Base-by-base conservation (phyloP, 495 filamentous ascomycete genomes). In the Aspergillus hancockii region DNA sequence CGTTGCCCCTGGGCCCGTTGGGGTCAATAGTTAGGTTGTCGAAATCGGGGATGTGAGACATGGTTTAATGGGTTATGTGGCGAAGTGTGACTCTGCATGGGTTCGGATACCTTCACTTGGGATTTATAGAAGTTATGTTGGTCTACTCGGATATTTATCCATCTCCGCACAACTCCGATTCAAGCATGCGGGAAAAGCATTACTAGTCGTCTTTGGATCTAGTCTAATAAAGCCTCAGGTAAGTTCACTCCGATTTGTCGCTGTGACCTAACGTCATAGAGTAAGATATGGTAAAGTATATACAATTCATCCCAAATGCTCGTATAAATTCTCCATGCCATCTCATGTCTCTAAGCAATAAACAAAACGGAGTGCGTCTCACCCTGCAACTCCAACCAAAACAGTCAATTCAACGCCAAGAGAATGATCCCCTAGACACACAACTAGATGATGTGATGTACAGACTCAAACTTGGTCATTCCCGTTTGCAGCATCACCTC, bases 1-100 rank as follows among this genome's bases (percentile, higher is more conserved):
- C 76, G 62, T 80, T 80, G 16, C 79, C 77, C 25, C 64, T 70
- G 9, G 81, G 80, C 9, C 75, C 79, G 34, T 52, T 49, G 34
- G 68, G 70, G 59, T 76, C 68, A 21, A 83, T 71, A 10, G 80
- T 78, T 32, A 83, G 75, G 36, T 69, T 63, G 47, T 73, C 64
- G 69, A 83, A 82, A 46, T 58, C 63, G 21, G 76, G 79, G 25
- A 62, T 59, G 16, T 45, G 32, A 5, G 59, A 1, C 56, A 59
- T 62, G 22, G 49, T 59, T 14, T n/a, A n/a, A n/a, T n/a, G 19
- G 14, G 30, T 51, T 60, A 34, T 16, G 5, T 9, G 13, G 8
- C 28, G 41, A 14, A 16, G 41, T 3, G 36, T 28, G 22, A 21
- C 40, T 12, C 21, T 52, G 50, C n/a, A 19, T 34, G 23, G 5